Evolutionary conservation across 768 basidiomycete genomes (phyloP).

Genomic region (Lenzites betulinus): DNA sequence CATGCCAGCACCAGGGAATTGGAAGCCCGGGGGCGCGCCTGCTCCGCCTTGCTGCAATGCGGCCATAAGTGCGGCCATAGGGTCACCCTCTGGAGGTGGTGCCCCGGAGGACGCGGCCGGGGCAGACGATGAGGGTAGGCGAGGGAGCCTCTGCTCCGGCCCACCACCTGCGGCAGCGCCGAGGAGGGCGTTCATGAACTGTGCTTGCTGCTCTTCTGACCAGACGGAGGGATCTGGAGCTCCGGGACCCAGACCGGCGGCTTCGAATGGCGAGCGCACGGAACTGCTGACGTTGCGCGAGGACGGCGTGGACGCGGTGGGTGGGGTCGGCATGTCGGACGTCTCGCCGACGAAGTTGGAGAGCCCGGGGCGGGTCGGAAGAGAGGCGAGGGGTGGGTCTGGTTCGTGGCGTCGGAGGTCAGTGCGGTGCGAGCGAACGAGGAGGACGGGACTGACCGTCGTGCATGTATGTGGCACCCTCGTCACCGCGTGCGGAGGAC

Average conservation of each 20-base stretch:
- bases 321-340: slow-evolving; percentile 32
- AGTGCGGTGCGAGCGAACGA: background rate
- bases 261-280: slow-evolving; percentile 25
- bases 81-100: slow-evolving; percentile 28
- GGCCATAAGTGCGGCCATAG: slow-evolving; percentile 37
- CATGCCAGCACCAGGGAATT: slow-evolving; percentile 34
- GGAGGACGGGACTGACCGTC: slow-evolving; percentile 41
- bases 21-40: slow-evolving; percentile 16
- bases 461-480: slow-evolving; percentile 56
- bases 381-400: slow-evolving; percentile 45
- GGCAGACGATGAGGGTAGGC: slow-evolving; percentile 8
- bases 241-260: slow-evolving; percentile 25
- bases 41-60: slow-evolving; percentile 29
- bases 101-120: background rate
- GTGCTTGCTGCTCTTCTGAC: slow-evolving; percentile 69
- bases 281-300: slow-evolving; percentile 18
- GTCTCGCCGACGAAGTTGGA: slow-evolving; percentile 42
- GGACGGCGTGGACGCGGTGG: slow-evolving; percentile 17
- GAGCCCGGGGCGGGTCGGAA: slow-evolving; percentile 33
- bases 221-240: slow-evolving; percentile 58
- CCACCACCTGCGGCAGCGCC: slow-evolving; percentile 20
- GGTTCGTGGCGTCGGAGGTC: background rate
- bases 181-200: slow-evolving; percentile 69
- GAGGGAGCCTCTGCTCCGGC: slow-evolving; percentile 5
- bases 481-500: slow-evolving; percentile 71